These are phyloP conservation scores for Cinnamomum chago DNA, from an alignment of 164 flowering plant genomes.

Conservation along the genomic window DNA sequence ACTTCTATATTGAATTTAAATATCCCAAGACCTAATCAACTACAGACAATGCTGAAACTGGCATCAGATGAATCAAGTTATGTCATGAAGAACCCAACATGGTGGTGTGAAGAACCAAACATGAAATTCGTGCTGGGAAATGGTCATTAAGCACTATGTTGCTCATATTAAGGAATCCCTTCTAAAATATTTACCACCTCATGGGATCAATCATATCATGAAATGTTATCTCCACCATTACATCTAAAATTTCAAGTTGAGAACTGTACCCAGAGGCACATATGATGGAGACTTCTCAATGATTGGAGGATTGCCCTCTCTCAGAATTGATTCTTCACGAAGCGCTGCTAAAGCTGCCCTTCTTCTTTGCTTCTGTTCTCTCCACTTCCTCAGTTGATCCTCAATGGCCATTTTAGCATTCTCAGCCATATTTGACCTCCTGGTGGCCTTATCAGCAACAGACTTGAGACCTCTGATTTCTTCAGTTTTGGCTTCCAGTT, in stretches of 20 bases:
- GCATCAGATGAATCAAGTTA: no score
- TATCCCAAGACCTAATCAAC: no score
- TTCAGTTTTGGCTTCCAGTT: slow-evolving; percentile 37
- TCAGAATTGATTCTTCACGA: slow-evolving; percentile 28
- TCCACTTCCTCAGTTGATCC: slow-evolving; percentile 44
- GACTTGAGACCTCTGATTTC: slow-evolving; percentile 37
- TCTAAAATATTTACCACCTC: no score
- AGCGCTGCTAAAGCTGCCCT: slow-evolving; percentile 48
- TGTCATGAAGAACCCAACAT: no score
- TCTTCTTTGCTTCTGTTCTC: slow-evolving; percentile 37
- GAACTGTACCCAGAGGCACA: slow-evolving; percentile 54
- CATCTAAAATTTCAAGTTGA: slow-evolving; percentile 46
- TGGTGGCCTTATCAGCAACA: slow-evolving; percentile 42
- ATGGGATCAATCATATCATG: not conserved
- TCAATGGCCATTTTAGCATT: slow-evolving; percentile 43
- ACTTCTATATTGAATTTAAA: no score
- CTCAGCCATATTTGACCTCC: slow-evolving; percentile 56
- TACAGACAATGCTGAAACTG: no score
- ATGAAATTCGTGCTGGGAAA: no score
- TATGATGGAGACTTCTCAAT: slow-evolving; percentile 10
- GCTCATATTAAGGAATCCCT: no score
- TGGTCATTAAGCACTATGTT: no score
- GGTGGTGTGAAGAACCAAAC: no score
- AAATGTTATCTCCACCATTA: not conserved
- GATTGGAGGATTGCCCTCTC: slow-evolving; percentile 12